Evolutionary conservation across 2,329 filamentous ascomycete species (phyloP), one percentile per base, ranked within the genome.

Genomic region (Alternaria panax): DNA sequence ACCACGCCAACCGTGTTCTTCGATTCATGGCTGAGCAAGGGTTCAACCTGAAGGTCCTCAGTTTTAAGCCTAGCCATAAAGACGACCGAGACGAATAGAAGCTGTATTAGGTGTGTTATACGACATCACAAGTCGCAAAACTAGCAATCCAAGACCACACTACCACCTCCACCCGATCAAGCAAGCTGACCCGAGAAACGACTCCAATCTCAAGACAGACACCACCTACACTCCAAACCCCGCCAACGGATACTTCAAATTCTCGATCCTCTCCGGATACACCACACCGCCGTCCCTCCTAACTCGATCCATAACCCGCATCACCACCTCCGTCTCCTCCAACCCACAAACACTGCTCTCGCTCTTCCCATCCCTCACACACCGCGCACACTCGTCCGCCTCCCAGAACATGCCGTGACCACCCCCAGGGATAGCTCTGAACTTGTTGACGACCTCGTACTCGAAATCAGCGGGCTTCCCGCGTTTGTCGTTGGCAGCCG

Each of bases 361-460:
- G 70, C 89, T 85, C 79, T 87, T 88, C n/a, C 92, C 91, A 75
- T 95, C 92, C 41, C 90, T 83, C 57, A 96, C 73, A 66, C 90
- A 92, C 43, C 88, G 83, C 25, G 89, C 91, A 65, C 87, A 90
- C 81, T 92, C 91, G 75, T 93, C 91, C 1, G 92, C 92, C 76
- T 93, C 90, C 90, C 90, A 94, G 80, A 92, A 95, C 91, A 96
- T 95, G 47, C 92, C 92, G 64, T 92, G 89, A 7, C 92, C 92
- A 65, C 82, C 79, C 12, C 82, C 85, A 1, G 70, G 69, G 24
- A 25, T 87, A 85, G 56, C 85, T 79, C 20, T 82, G 74, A 52
- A 67, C 70, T 22, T 62, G 59, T 38, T 71, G 75, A n/a, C 78
- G 64, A 76, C 57, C 67, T 73, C 78, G 53, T 83, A 83, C 25